These are phyloP conservation scores for Nyctanthes arbortristis DNA, from an alignment of 257 asterid genomes.

Conservation along the genomic window DNA sequence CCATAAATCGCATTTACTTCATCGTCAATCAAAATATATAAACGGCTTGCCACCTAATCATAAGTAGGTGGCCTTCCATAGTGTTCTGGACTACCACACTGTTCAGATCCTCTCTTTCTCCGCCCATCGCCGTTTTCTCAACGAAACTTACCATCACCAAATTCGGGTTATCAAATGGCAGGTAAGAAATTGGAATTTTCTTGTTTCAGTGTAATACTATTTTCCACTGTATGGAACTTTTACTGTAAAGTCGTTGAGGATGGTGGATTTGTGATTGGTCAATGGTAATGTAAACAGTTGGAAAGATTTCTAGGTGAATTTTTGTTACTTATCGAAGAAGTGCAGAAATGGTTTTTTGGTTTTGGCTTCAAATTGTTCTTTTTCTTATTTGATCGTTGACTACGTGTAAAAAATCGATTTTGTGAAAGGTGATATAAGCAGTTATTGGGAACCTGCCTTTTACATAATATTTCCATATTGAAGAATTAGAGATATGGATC, in stretches of 20 bases:
- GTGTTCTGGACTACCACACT: constrained; percentile 24
- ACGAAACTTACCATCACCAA: constrained; percentile 17
- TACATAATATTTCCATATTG: no score
- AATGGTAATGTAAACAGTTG: background rate
- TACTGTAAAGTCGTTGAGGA: background rate
- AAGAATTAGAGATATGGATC: no score
- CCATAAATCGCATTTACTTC: no score
- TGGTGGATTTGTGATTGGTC: constrained; percentile 6
- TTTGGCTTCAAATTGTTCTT: background rate
- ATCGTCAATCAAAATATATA: background rate
- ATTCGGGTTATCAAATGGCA: constrained; percentile 34
- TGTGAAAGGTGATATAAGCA: background rate
- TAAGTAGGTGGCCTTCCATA: constrained; percentile 16
- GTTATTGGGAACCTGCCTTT: no score
- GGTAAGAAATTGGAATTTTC: constrained; percentile 21
- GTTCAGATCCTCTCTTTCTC: constrained; percentile 25
- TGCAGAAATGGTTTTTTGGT: constrained; percentile 11
- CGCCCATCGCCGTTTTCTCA: constrained; percentile 13
- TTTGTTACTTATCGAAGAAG: constrained; percentile 3
- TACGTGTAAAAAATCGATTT: background rate
- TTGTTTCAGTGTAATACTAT: background rate
- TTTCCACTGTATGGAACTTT: background rate
- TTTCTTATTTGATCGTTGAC: background rate
- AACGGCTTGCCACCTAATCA: constrained; percentile 28
- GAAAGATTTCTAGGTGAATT: background rate